A percentile compares a stretch with the other conserved stretches of the same genome.
phyloP scores from a whole-genome alignment of 805 yeast genomes.

The Starmerella floricola region DNA sequence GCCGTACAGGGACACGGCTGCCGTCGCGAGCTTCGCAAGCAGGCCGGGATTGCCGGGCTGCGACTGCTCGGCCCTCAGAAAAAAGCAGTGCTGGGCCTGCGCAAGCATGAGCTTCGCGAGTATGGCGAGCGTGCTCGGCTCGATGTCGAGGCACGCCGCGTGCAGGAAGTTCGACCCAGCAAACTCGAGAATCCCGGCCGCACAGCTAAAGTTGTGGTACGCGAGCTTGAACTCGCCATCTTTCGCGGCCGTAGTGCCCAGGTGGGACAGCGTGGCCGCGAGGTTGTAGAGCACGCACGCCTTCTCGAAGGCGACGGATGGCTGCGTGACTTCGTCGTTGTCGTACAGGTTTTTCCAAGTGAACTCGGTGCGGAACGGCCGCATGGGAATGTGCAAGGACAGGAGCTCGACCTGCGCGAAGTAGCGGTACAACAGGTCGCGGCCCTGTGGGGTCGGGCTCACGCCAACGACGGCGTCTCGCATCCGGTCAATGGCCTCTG shows the following conservation, averaged over 20 bases:
- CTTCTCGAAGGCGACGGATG: conserved; percentile 78
- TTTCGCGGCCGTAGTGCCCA: conserved; percentile 27
- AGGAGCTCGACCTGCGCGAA: conserved; percentile 72
- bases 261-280: conserved; percentile 47
- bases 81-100: conserved; percentile 79
- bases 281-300: conserved; percentile 72
- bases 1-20: conserved; percentile 46
- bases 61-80: conserved; percentile 43
- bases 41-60: conserved; percentile 44
- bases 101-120: conserved; percentile 59
- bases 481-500: conserved; percentile 42
- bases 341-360: conserved; percentile 69
- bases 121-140: conserved; percentile 54
- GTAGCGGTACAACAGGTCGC: conserved; percentile 52
- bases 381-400: conserved; percentile 60
- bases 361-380: conserved; percentile 39
- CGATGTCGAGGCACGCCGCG: conserved; percentile 73
- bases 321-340: conserved; percentile 42
- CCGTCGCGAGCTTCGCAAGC: conserved; percentile 60
- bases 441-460: conserved; percentile 34
- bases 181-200: conserved; percentile 66
- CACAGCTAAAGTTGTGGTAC: conserved; percentile 50
- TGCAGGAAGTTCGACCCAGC: conserved; percentile 72
- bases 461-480: conserved; percentile 47
- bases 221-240: conserved; percentile 43